A percentile compares a stretch with the other conserved stretches of the same genome.
These are phyloP conservation scores for Globisporangium spiculum DNA, from an alignment of 352 stramenopile genomes.

Conservation along the genomic window DNA sequence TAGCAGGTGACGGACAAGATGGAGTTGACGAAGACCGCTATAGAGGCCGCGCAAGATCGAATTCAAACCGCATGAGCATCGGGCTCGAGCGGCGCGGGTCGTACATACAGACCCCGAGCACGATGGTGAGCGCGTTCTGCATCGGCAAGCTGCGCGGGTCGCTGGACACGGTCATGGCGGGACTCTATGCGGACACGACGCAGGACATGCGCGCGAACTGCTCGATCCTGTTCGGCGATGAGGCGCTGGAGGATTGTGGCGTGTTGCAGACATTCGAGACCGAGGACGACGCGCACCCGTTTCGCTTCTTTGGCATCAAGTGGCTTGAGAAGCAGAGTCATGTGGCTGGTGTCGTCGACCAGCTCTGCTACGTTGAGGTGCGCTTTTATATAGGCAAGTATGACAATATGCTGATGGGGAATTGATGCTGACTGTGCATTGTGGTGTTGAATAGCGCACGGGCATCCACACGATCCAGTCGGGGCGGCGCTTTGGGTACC, in stretches of 20 bases:
- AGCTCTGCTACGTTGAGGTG: conserved; percentile 61
- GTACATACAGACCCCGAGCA: conserved; percentile 23
- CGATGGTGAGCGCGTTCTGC: conserved; percentile 55
- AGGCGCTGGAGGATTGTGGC: conserved; percentile 34
- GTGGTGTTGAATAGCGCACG: conserved; percentile 21
- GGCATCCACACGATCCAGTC: conserved; percentile 30
- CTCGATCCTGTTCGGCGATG: conserved; percentile 43
- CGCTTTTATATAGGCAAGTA: conserved; percentile 2
- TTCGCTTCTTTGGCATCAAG: conserved; percentile 61
- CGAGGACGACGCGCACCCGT: conserved; percentile 27
- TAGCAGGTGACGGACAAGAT: conserved; percentile 10
- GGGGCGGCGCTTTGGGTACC: conserved; percentile 44
- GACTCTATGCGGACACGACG: conserved; percentile 42
- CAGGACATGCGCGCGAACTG: conserved; percentile 42
- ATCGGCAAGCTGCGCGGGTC: conserved; percentile 40
- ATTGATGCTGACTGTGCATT: not conserved
- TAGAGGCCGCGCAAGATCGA: not conserved
- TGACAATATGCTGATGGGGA: not conserved
- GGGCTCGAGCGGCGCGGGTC: conserved; percentile 9
- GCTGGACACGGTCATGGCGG: conserved; percentile 47
- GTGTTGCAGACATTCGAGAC: conserved; percentile 48
- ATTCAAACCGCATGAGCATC: not conserved
- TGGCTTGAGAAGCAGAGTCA: conserved; percentile 45
- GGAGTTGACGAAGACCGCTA: conserved; percentile 10
- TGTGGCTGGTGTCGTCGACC: conserved; percentile 32